Evolutionary conservation across 768 basidiomycete species (phyloP).

Genomic region (Calocera viscosa): DNA sequence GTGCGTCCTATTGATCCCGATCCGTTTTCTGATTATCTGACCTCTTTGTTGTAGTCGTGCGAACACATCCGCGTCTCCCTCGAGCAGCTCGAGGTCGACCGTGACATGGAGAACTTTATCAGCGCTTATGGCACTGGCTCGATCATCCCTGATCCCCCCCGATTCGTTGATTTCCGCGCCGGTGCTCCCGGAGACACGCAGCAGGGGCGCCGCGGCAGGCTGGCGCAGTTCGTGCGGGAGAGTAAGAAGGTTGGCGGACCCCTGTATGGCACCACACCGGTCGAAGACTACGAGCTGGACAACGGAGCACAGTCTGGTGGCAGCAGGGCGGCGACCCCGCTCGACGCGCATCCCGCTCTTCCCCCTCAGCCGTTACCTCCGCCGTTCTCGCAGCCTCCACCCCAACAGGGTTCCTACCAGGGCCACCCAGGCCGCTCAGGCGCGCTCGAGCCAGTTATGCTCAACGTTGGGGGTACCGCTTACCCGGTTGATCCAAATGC

Average conservation of each 20-base stretch:
- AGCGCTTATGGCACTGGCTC: constrained; percentile 78
- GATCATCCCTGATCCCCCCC: constrained; percentile 74
- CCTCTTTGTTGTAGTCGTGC: constrained; percentile 51
- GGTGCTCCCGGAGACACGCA: constrained; percentile 38
- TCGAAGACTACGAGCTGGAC: background rate
- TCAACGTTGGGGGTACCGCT: constrained; percentile 54
- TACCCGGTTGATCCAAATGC: constrained; percentile 53
- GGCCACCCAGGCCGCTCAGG: constrained; percentile 29
- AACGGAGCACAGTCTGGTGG: background rate
- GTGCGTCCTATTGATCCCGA: constrained; percentile 32
- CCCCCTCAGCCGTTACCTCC: background rate
- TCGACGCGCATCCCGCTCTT: background rate
- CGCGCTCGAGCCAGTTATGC: constrained; percentile 47
- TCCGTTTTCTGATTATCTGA: constrained; percentile 8
- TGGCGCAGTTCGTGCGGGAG: background rate
- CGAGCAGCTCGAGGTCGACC: constrained; percentile 77
- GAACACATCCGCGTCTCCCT: constrained; percentile 76
- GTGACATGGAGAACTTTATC: constrained; percentile 83
- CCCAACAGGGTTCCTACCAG: constrained; percentile 20
- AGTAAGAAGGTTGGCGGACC: constrained; percentile 12
- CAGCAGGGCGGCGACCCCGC: background rate
- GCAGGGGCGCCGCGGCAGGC: constrained; percentile 36
- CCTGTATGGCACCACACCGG: constrained; percentile 13
- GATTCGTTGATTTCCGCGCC: constrained; percentile 68
- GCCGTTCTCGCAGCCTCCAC: constrained; percentile 9